Percentiles rank a stretch among this genome's conserved stretches.
phyloP scores from a whole-genome alignment of 2,329 filamentous ascomycete genomes.

The Cytospora chrysosperma region DNA sequence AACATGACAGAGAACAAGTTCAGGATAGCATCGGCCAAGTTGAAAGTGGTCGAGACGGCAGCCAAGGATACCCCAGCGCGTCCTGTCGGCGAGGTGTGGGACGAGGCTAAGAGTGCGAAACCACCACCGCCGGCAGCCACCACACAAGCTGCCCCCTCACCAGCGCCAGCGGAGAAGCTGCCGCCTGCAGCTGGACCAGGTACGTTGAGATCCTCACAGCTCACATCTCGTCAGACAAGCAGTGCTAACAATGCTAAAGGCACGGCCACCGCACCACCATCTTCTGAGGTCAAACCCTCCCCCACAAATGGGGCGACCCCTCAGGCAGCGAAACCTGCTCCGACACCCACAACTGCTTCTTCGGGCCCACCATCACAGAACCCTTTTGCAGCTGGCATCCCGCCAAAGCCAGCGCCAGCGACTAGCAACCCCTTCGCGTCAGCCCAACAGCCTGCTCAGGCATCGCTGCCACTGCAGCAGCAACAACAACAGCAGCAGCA shows the following conservation, averaged over 20 bases:
- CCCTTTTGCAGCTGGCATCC: constrained; percentile 21
- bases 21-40: constrained; percentile 65
- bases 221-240: background rate
- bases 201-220: background rate
- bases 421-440: constrained; percentile 20
- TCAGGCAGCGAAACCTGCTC: constrained; percentile 15
- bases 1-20: constrained; percentile 76
- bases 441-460: constrained; percentile 25
- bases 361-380: constrained; percentile 17
- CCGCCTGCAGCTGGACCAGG: constrained; percentile 14
- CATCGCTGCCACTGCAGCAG: constrained; percentile 23
- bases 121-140: constrained; percentile 33
- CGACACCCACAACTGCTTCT: constrained; percentile 21
- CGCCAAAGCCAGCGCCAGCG: background rate
- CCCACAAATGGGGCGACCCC: constrained; percentile 18
- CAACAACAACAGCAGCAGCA: constrained; percentile 21
- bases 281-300: constrained; percentile 14
- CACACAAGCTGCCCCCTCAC: constrained; percentile 26
- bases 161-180: constrained; percentile 16
- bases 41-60: constrained; percentile 76
- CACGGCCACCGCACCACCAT: background rate
- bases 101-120: constrained; percentile 69
- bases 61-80: constrained; percentile 81
- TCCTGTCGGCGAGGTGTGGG: constrained; percentile 84
- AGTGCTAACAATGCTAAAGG: constrained; percentile 6